Evolutionary conservation across 495 filamentous ascomycete species (phyloP), one percentile per base, ranked within the genome.

Genomic region (Aspergillus kassunensis): DNA sequence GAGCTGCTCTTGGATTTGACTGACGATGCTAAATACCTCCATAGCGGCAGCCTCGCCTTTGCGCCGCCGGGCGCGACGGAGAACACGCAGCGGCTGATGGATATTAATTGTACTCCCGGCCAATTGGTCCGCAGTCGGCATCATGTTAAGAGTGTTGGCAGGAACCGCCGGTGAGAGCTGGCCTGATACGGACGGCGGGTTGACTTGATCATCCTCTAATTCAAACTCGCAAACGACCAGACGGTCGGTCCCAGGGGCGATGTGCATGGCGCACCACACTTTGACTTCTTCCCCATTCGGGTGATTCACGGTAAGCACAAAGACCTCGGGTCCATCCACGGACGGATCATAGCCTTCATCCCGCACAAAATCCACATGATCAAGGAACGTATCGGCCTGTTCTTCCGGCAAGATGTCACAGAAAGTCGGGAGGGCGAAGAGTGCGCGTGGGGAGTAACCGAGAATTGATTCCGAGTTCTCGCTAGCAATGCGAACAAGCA

Each of bases 211-310:
- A 48, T 96, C 85, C 64, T 96, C 89, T 15, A 90, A 65, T 62
- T 97, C 92, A 53, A 97, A 91, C 59, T 97, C 92, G 73, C 90
- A 96, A 30, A 97, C 88, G 16, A 95, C 74, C 24, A 91, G 58
- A 41, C 90, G 81, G 3, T 78, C 77, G 51, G 88, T 81, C 0
- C 71, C 67, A 12, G 80, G 72, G 50, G 81, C 85, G 42, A 85
- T 76, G 63, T 96, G 91, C 49, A 93, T 83, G 25, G 90, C 91
- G 67, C 90, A 95, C 92, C 92, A 96, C 6, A 96, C 67, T 61
- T 89, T 91, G 24, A 81, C 68, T 3, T 70, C 66, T 51, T 67
- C 76, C 19, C 73, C 72, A 4, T 59, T 49, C 0, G 84, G 82
- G 0, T 74, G 64, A 11, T 76, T 78, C 25, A 96, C 74, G 6